Percentiles rank a stretch among this genome's conserved stretches.
phyloP scores from a whole-genome alignment of 108 stramenopile genomes.

The Nitzschia palea region DNA sequence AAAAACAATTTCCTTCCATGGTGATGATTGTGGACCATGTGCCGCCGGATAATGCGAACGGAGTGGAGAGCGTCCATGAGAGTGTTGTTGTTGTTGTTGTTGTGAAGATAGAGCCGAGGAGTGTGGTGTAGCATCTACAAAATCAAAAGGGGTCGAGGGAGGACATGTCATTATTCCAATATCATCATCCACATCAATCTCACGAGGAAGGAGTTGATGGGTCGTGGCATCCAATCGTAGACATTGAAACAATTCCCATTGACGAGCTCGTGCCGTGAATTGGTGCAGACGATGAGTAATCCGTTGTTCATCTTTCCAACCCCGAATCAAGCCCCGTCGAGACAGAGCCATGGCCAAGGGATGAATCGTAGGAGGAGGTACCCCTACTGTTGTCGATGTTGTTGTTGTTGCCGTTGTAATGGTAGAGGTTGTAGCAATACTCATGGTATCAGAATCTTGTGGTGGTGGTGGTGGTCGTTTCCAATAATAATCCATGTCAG shows the following conservation, averaged over 20 bases:
- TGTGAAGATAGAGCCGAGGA: too few species aligned
- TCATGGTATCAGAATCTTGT: neutral
- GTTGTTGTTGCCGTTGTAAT: neutral
- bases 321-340: slow-evolving; percentile 27
- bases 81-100: too few species aligned
- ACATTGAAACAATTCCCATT: slow-evolving; percentile 71
- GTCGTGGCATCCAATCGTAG: slow-evolving; percentile 17
- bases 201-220: slow-evolving; percentile 30
- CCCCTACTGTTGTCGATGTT: slow-evolving; percentile 9
- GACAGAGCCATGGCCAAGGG: slow-evolving; percentile 59
- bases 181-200: too few species aligned
- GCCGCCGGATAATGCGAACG: too few species aligned
- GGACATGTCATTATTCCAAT: too few species aligned
- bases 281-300: slow-evolving; percentile 51
- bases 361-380: slow-evolving; percentile 43
- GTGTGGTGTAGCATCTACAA: too few species aligned
- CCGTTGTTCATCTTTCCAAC: slow-evolving; percentile 36
- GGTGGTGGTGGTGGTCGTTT: neutral
- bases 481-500: neutral
- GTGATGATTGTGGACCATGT: neutral
- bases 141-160: neutral
- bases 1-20: slow-evolving; percentile 32
- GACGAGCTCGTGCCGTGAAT: slow-evolving; percentile 64
- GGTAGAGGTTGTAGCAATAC: neutral
- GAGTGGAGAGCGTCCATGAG: too few species aligned